A percentile compares a stretch with the other conserved stretches of the same genome.
These are phyloP conservation scores for Blastomyces gilchristii DNA, from an alignment of 2,329 filamentous ascomycete genomes.

Conservation along the genomic window DNA sequence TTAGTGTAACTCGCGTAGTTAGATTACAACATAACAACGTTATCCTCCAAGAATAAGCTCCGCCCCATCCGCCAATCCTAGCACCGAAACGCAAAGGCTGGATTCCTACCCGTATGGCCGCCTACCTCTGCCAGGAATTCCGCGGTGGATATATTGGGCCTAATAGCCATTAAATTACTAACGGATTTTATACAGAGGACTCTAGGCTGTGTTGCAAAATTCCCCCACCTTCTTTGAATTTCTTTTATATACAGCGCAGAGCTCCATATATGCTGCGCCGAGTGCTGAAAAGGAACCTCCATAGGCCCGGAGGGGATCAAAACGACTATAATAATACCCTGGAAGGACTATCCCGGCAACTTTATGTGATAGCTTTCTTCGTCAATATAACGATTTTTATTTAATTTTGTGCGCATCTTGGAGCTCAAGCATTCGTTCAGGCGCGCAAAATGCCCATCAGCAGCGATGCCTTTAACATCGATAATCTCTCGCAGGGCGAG, in stretches of 20 bases:
- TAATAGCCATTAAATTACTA: too few relatives aligned
- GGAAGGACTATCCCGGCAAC: background rate
- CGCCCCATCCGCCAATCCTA: too few relatives aligned
- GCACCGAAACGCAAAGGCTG: too few relatives aligned
- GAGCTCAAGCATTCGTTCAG: background rate
- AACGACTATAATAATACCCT: background rate
- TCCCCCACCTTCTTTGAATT: too few relatives aligned
- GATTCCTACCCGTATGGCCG: too few relatives aligned
- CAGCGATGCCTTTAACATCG: background rate
- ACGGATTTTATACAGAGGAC: background rate
- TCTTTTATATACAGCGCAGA: background rate
- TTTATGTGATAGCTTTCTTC: background rate
- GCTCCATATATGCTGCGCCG: background rate
- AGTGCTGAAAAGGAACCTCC: background rate
- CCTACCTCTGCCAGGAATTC: too few relatives aligned
- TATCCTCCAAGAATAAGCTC: too few relatives aligned
- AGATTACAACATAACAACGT: too few relatives aligned
- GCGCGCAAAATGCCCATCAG: background rate
- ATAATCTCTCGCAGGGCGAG: slow-evolving; percentile 1
- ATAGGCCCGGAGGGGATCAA: background rate
- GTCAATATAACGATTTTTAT: too few relatives aligned
- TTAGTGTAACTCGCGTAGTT: too few relatives aligned
- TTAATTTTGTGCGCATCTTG: background rate
- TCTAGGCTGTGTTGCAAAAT: background rate
- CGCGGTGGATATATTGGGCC: too few relatives aligned